These are phyloP conservation scores for Xylariaceae sp. DNA, from an alignment of 2,329 filamentous ascomycete species.

Conservation along the genomic window DNA sequence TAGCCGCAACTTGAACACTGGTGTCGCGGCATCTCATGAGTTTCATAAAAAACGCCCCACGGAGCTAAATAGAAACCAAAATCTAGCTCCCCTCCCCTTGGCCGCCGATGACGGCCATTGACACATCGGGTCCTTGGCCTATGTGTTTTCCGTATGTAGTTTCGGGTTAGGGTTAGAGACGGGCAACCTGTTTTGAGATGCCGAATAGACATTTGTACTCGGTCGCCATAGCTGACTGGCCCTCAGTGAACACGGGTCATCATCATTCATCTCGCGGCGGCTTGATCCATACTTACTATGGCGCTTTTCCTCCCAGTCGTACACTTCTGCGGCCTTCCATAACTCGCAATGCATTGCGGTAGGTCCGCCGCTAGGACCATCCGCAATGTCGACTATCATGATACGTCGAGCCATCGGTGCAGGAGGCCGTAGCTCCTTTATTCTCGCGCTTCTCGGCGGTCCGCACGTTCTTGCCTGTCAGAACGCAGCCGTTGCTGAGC, in stretches of 20 bases:
- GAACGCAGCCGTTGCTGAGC: too few relatives aligned
- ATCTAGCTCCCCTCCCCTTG: too few relatives aligned
- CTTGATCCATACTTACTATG: neutral
- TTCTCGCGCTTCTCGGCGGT: neutral
- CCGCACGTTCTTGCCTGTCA: too few relatives aligned
- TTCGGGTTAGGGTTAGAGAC: neutral
- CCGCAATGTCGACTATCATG: neutral
- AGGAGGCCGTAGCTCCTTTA: neutral
- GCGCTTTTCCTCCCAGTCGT: neutral
- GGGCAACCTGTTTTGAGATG: neutral
- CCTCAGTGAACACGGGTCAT: neutral
- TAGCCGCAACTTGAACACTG: neutral
- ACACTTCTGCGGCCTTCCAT: neutral
- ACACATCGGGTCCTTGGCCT: neutral
- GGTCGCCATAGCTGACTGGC: neutral
- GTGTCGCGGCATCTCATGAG: neutral
- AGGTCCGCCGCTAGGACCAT: neutral
- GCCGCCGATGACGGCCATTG: neutral
- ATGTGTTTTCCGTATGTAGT: neutral
- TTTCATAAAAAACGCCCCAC: too few relatives aligned
- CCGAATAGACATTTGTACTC: neutral
- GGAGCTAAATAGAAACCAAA: too few relatives aligned
- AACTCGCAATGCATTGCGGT: neutral
- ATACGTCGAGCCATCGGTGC: neutral
- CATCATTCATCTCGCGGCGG: neutral